A percentile compares a stretch with the other conserved stretches of the same genome.
Conservation (phyloP, 2,329 filamentous ascomycete genomes). For the Penicillium sumatraense region DNA sequence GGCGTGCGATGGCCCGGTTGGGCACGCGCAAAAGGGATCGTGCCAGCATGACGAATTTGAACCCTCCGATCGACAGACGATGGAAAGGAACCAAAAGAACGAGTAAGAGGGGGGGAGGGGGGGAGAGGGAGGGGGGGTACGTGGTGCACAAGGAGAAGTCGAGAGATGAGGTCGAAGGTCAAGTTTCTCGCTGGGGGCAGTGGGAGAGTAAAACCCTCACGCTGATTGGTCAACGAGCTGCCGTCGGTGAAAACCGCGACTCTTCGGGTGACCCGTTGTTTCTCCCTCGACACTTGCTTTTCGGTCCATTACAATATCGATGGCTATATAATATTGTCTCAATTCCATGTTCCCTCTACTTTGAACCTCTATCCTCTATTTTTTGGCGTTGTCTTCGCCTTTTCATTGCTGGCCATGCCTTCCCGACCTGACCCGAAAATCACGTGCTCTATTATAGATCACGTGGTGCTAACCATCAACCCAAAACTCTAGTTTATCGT, state of each 20-base stretch:
- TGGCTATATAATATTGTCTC: neutral
- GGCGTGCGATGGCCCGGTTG: slow-evolving; percentile 77
- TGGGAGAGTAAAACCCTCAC: slow-evolving; percentile 40
- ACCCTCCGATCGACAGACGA: slow-evolving; percentile 42
- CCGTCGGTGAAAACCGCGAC: slow-evolving; percentile 45
- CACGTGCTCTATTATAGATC: too few relatives aligned
- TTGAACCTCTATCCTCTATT: neutral
- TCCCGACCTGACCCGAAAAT: slow-evolving; percentile 18
- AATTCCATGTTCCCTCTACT: neutral
- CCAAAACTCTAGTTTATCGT: too few relatives aligned
- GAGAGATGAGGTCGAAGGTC: slow-evolving; percentile 40
- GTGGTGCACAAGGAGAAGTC: slow-evolving; percentile 37
- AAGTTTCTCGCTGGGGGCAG: slow-evolving; percentile 42
- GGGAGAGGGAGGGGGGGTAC: slow-evolving; percentile 30
- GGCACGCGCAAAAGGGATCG: slow-evolving; percentile 89
- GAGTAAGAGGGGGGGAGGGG: slow-evolving; percentile 36
- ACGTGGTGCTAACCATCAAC: too few relatives aligned
- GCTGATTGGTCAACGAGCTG: slow-evolving; percentile 43
- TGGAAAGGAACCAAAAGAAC: slow-evolving; percentile 35
- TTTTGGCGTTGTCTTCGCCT: neutral
- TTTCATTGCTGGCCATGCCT: neutral
- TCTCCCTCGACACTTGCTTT: neutral
- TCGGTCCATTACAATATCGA: neutral
- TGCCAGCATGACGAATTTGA: slow-evolving; percentile 74
- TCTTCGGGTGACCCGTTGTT: slow-evolving; percentile 36